Conservation (phyloP, 2,329 filamentous ascomycete species). For the Colletotrichum sp. region DNA sequence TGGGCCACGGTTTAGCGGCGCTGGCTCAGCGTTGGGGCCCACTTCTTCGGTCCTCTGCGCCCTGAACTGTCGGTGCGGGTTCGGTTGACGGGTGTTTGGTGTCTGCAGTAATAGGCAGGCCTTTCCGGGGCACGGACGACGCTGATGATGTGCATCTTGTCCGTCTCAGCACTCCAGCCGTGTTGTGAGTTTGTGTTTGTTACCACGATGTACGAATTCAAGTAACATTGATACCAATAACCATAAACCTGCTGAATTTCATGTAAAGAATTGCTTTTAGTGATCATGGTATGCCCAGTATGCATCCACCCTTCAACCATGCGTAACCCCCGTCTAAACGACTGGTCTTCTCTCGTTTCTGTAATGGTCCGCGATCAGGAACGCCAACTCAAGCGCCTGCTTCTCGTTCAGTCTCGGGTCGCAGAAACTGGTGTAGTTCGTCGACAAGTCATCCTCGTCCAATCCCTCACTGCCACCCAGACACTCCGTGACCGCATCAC, state of each 20-base stretch:
- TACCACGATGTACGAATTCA: not conserved
- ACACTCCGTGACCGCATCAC: constrained; percentile 96
- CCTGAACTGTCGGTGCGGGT: not conserved
- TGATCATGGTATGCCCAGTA: not conserved
- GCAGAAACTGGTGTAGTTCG: constrained; percentile 96
- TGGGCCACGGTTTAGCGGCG: not conserved
- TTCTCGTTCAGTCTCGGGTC: constrained; percentile 97
- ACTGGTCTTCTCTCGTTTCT: constrained; percentile 39
- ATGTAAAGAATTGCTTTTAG: not conserved
- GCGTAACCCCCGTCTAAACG: not conserved
- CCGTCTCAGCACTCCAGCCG: not conserved
- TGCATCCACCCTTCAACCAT: not conserved
- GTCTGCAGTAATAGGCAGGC: not conserved
- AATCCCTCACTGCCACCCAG: constrained; percentile 87
- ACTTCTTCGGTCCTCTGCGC: not conserved
- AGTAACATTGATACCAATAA: not conserved
- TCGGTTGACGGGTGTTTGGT: not conserved
- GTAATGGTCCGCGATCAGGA: constrained; percentile 86
- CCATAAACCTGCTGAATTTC: not conserved
- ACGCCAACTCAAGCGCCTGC: constrained; percentile 93
- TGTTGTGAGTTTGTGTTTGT: not conserved
- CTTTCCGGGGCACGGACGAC: not conserved
- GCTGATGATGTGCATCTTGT: not conserved
- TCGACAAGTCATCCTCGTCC: constrained; percentile 84
- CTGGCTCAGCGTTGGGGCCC: not conserved